These are phyloP conservation scores for Entomortierella chlamydospora DNA, from an alignment of 192 early-diverging fungal species.

Conservation along the genomic window DNA sequence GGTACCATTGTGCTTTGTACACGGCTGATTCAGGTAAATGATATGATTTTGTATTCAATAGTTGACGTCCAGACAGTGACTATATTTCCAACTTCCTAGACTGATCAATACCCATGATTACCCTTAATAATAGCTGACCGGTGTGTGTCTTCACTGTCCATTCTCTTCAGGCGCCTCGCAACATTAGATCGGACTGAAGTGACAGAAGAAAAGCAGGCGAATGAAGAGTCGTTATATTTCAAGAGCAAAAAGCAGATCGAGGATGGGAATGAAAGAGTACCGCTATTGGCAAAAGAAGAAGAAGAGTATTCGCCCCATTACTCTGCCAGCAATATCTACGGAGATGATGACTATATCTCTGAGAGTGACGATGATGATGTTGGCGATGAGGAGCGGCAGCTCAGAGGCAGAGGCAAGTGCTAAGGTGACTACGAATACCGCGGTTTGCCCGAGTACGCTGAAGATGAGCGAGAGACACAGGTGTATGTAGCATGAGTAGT, in stretches of 20 bases:
- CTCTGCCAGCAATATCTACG: slow-evolving; percentile 10
- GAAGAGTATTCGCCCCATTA: slow-evolving; percentile 31
- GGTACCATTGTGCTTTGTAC: slow-evolving; percentile 29
- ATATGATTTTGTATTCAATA: neutral
- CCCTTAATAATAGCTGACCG: slow-evolving; percentile 22
- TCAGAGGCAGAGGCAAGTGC: neutral
- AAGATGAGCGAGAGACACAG: slow-evolving; percentile 21
- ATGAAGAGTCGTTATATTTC: slow-evolving; percentile 36
- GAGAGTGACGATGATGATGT: slow-evolving; percentile 13
- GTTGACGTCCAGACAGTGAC: too few relatives aligned
- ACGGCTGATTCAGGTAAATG: slow-evolving; percentile 35
- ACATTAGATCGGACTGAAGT: slow-evolving; percentile 5
- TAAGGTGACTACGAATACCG: neutral
- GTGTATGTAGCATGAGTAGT: slow-evolving; percentile 11
- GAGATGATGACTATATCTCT: neutral
- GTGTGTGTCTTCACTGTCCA: slow-evolving; percentile 35
- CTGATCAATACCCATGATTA: too few relatives aligned
- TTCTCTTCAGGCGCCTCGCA: slow-evolving; percentile 43
- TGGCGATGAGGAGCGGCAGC: slow-evolving; percentile 5
- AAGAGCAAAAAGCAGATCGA: slow-evolving; percentile 45
- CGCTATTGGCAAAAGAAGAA: slow-evolving; percentile 24
- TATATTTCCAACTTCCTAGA: too few relatives aligned
- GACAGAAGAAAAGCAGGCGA: slow-evolving; percentile 2
- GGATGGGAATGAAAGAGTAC: slow-evolving; percentile 20
- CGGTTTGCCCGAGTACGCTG: slow-evolving; percentile 21